A percentile compares a stretch with the other conserved stretches of the same genome.
These are phyloP conservation scores for Penicillium sp. DNA, from an alignment of 2,329 filamentous ascomycete genomes.

Conservation along the genomic window DNA sequence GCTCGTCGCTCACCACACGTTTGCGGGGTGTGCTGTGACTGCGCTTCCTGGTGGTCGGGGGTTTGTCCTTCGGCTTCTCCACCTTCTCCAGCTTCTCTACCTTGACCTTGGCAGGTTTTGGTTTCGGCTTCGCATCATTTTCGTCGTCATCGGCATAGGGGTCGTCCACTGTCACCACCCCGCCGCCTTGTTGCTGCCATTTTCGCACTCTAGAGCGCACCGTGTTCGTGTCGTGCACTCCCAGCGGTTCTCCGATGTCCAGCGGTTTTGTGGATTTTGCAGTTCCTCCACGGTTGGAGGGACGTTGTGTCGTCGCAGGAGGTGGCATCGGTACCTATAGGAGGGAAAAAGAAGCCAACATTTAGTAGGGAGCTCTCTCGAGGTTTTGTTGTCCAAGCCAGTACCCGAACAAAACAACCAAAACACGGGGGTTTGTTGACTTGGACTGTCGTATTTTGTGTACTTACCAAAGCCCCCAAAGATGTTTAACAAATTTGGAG, in stretches of 20 bases:
- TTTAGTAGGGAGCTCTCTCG: background rate
- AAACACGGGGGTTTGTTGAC: slow-evolving; percentile 6
- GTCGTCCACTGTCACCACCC: slow-evolving; percentile 61
- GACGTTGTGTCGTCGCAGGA: slow-evolving; percentile 38
- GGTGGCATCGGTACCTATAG: slow-evolving; percentile 40
- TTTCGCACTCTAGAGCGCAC: slow-evolving; percentile 75
- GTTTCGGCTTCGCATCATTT: slow-evolving; percentile 25
- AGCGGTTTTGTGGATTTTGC: slow-evolving; percentile 56
- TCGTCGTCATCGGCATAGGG: slow-evolving; percentile 57
- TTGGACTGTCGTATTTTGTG: background rate
- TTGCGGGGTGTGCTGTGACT: slow-evolving; percentile 73
- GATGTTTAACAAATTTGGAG: slow-evolving; percentile 6
- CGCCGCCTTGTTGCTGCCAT: slow-evolving; percentile 79
- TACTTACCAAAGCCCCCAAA: slow-evolving; percentile 14
- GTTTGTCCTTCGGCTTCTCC: slow-evolving; percentile 16
- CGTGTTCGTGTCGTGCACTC: slow-evolving; percentile 60
- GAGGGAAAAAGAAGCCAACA: background rate
- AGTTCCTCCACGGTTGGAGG: slow-evolving; percentile 52
- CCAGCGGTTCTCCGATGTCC: slow-evolving; percentile 52
- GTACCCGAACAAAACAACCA: slow-evolving; percentile 5
- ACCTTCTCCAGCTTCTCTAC: slow-evolving; percentile 25
- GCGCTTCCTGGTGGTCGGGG: slow-evolving; percentile 31
- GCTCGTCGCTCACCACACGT: slow-evolving; percentile 86
- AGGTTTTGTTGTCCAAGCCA: slow-evolving; percentile 10
- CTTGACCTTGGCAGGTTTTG: slow-evolving; percentile 24